phyloP scores from a whole-genome alignment of 139 green algal genomes.

The Coelastrella sp. region DNA sequence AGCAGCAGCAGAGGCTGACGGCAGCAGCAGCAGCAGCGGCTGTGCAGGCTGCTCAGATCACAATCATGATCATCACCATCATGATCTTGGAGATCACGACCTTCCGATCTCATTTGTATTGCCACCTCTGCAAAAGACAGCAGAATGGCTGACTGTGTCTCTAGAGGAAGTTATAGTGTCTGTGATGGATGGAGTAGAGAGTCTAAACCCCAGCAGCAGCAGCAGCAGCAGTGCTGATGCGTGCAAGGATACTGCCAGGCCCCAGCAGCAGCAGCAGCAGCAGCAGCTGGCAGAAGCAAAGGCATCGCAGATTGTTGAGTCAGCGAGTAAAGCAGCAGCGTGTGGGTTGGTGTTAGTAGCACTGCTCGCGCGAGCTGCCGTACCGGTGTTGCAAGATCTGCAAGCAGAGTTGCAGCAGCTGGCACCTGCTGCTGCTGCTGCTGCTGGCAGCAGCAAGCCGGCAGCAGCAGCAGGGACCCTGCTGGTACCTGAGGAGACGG shows the following conservation, averaged over 20 bases:
- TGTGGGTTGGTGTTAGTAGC: constrained; percentile 2
- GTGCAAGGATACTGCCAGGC: background rate
- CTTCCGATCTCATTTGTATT: background rate
- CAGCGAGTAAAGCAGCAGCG: constrained; percentile 6
- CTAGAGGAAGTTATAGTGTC: constrained; percentile 14
- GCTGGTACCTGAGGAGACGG: background rate
- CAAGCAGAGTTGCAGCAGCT: background rate
- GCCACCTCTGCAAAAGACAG: constrained; percentile 21
- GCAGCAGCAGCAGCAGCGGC: background rate
- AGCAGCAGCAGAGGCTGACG: constrained; percentile 13
- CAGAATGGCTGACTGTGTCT: constrained; percentile 11
- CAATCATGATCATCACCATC: background rate
- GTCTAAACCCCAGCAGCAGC: background rate
- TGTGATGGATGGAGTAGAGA: background rate
- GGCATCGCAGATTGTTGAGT: background rate
- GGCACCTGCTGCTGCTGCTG: background rate
- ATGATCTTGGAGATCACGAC: background rate
- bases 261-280: background rate
- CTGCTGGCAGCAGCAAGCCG: background rate
- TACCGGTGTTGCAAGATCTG: constrained; percentile 15
- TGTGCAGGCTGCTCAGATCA: background rate
- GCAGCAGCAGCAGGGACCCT: background rate
- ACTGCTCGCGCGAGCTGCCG: constrained; percentile 4
- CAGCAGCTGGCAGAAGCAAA: background rate
- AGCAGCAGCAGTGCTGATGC: constrained; percentile 2